Evolutionary conservation across 2,329 filamentous ascomycete genomes (phyloP).

Genomic region (Cephalotrichum gorgonifer): DNA sequence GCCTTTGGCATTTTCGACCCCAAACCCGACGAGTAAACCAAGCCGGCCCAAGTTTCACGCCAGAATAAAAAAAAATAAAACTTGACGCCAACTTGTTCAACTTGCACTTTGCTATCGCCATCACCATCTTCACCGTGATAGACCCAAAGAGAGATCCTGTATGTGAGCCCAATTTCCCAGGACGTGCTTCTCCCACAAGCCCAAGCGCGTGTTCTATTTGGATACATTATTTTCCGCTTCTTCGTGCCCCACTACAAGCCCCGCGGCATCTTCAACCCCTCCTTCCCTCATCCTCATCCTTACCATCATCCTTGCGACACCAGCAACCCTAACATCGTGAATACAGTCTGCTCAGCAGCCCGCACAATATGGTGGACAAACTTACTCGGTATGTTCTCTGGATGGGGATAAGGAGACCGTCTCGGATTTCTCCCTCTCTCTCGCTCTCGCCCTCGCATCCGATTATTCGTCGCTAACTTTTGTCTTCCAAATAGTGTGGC

Average conservation of each 20-base stretch:
- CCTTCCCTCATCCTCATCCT: no score
- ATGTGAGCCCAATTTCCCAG: no score
- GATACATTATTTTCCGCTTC: background rate
- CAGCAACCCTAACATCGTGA: conserved; percentile 1
- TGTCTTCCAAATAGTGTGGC: conserved; percentile 60
- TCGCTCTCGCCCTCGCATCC: background rate
- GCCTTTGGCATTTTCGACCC: no score
- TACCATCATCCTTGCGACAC: no score
- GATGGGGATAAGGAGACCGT: background rate
- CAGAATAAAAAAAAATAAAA: no score
- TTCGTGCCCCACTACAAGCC: background rate
- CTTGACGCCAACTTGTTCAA: no score
- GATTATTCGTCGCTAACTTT: background rate
- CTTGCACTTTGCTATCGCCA: no score
- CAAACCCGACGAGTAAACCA: no score
- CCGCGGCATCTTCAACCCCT: background rate
- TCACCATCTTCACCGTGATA: no score
- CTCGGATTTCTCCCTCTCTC: background rate
- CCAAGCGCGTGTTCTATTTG: background rate
- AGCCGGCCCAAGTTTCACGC: no score
- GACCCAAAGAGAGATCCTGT: no score
- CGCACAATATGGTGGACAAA: conserved; percentile 69
- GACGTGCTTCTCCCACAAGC: no score
- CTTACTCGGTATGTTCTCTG: conserved; percentile 67
- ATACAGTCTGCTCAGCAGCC: background rate